phyloP scores from a whole-genome alignment of 208 protist species.

The Leishmania guyanensis region DNA sequence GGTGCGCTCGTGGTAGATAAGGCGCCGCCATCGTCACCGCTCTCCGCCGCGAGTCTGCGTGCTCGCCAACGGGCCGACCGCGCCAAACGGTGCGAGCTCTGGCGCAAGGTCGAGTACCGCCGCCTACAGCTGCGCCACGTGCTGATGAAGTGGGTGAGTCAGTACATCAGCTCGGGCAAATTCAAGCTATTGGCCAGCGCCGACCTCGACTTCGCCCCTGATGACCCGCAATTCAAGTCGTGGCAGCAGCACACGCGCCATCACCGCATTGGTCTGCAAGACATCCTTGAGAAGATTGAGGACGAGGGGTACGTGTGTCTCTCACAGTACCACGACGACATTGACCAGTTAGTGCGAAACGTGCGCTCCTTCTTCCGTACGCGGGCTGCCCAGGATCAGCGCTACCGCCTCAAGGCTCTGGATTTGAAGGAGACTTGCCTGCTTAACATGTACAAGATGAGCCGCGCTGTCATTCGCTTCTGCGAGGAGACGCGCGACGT shows the following conservation, averaged over 20 bases:
- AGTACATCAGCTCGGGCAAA: constrained; percentile 64
- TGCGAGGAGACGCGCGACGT: constrained; percentile 77
- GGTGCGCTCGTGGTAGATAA: constrained; percentile 9
- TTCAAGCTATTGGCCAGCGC: constrained; percentile 66
- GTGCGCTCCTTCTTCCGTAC: constrained; percentile 84
- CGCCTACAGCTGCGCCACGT: constrained; percentile 84
- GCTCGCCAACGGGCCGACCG: constrained; percentile 19
- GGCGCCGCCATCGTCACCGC: constrained; percentile 9
- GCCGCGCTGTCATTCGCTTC: constrained; percentile 70
- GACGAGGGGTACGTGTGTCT: constrained; percentile 75
- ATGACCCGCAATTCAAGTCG: constrained; percentile 46
- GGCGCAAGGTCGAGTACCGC: constrained; percentile 80
- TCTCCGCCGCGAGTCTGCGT: constrained; percentile 13
- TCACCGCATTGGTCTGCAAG: constrained; percentile 58
- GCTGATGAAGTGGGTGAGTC: constrained; percentile 70
- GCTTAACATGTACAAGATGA: constrained; percentile 85
- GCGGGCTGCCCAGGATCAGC: constrained; percentile 48
- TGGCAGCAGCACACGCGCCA: constrained; percentile 65
- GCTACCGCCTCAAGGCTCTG: constrained; percentile 68
- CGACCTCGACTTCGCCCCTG: constrained; percentile 69
- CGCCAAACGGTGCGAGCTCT: constrained; percentile 36
- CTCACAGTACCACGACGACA: constrained; percentile 88
- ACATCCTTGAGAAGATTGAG: constrained; percentile 80
- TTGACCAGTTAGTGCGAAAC: constrained; percentile 77
- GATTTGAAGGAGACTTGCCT: constrained; percentile 84